Evolutionary conservation across 2,329 filamentous ascomycete genomes (phyloP).

Genomic region (Fusarium nisikadoi): DNA sequence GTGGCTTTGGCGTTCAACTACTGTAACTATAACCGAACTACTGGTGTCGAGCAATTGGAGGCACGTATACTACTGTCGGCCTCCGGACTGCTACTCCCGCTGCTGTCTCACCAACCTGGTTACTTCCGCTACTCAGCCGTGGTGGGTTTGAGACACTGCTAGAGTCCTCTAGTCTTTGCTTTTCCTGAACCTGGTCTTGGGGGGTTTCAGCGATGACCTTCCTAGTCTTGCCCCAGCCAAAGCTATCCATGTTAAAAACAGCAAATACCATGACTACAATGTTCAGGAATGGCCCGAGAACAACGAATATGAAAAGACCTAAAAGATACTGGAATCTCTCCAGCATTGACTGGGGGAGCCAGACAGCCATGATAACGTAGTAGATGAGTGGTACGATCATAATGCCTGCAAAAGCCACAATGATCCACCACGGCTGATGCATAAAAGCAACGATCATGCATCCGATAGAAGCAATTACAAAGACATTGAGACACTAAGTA

Average conservation of each 20-base stretch:
- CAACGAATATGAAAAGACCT: conserved; percentile 37
- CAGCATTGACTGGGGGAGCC: conserved; percentile 39
- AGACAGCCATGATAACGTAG: conserved; percentile 39
- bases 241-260: conserved; percentile 43
- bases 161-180: not conserved
- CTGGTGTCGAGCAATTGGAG: not conserved
- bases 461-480: conserved; percentile 42
- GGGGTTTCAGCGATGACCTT: conserved; percentile 28
- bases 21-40: not conserved
- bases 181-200: conserved; percentile 11
- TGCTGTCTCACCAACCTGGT: not conserved
- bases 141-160: not conserved
- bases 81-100: not conserved
- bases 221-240: conserved; percentile 45
- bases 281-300: conserved; percentile 41
- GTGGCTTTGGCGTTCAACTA: not conserved
- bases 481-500: conserved; percentile 41
- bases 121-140: not conserved
- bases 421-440: conserved; percentile 41
- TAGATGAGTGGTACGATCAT: conserved; percentile 42
- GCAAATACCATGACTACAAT: conserved; percentile 43
- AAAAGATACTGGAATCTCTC: conserved; percentile 36
- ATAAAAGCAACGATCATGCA: conserved; percentile 46
- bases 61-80: conserved; percentile 19
- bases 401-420: conserved; percentile 40